Conservation (phyloP, 305 asterid species). For the Fraxinus sp. region DNA sequence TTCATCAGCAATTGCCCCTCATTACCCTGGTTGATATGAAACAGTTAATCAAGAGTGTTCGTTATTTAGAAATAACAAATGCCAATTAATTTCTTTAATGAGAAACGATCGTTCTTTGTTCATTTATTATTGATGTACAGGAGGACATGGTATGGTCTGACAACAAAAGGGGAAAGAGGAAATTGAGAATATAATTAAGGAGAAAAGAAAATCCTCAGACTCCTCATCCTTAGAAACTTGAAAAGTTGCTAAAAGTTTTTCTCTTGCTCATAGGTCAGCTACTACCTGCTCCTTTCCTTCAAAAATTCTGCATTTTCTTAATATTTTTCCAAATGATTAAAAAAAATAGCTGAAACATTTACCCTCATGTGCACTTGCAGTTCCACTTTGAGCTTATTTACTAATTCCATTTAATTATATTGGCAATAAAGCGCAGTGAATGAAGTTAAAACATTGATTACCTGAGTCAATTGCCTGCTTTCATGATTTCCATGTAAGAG, state of each 20-base stretch:
- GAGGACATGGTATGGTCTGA: not conserved
- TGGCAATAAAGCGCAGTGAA: not conserved
- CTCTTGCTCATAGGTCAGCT: not conserved
- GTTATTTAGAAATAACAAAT: not conserved
- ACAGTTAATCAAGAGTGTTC: not conserved
- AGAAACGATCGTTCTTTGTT: not conserved
- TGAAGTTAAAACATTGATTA: slow-evolving; percentile 25
- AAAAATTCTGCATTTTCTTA: not conserved
- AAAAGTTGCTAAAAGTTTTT: not conserved
- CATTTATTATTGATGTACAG: not conserved
- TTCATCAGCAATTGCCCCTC: not conserved
- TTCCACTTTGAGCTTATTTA: slow-evolving; percentile 11
- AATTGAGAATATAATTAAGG: not conserved
- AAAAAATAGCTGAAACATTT: not conserved
- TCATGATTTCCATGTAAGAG: slow-evolving; percentile 98
- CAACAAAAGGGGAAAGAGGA: not conserved
- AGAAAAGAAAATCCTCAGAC: not conserved
- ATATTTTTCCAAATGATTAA: not conserved
- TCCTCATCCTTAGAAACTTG: not conserved
- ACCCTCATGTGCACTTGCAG: slow-evolving; percentile 2
- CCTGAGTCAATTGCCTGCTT: slow-evolving; percentile 98
- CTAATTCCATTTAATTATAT: not conserved
- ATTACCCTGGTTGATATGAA: not conserved
- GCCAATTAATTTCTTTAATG: not conserved
- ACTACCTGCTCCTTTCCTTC: not conserved